Conservation (phyloP, 345 rosid species). For the Pistacia atlantica region DNA sequence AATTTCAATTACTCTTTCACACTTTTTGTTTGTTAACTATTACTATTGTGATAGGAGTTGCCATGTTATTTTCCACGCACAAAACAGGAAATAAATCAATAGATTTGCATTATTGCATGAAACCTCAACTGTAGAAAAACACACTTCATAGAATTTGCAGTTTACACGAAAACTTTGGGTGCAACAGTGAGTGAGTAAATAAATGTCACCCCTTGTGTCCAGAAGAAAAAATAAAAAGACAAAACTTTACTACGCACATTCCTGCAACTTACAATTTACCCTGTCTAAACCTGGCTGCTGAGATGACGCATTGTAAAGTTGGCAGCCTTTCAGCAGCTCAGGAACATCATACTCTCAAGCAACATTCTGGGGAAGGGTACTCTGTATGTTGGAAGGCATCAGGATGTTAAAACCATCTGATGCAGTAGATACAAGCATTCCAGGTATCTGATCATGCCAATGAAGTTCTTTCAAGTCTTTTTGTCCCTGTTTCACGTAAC, state of each 20-base stretch:
- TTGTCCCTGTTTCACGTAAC: constrained; percentile 68
- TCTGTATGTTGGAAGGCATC: constrained; percentile 93
- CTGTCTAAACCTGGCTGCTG: neutral
- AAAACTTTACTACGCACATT: neutral
- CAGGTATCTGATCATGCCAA: constrained; percentile 92
- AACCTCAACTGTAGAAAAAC: neutral
- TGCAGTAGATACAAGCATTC: constrained; percentile 87
- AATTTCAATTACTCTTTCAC: too few relatives aligned
- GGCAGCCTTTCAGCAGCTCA: neutral
- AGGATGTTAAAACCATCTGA: constrained; percentile 84
- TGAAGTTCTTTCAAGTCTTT: constrained; percentile 94
- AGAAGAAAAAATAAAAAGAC: neutral
- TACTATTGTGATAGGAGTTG: too few relatives aligned
- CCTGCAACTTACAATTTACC: neutral
- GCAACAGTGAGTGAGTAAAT: neutral
- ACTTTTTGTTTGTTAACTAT: too few relatives aligned
- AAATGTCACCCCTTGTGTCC: neutral
- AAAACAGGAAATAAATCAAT: too few relatives aligned
- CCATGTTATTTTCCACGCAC: too few relatives aligned
- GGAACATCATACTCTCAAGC: constrained; percentile 17
- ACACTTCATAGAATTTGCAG: neutral
- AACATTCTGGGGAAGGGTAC: constrained; percentile 67
- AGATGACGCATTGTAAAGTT: neutral
- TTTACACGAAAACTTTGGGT: neutral
- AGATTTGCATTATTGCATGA: too few relatives aligned